A percentile compares a stretch with the other conserved stretches of the same genome.
Evolutionary conservation across 192 early-diverging fungal genomes (phyloP).

Genomic region (Ambispora gerdemannii): DNA sequence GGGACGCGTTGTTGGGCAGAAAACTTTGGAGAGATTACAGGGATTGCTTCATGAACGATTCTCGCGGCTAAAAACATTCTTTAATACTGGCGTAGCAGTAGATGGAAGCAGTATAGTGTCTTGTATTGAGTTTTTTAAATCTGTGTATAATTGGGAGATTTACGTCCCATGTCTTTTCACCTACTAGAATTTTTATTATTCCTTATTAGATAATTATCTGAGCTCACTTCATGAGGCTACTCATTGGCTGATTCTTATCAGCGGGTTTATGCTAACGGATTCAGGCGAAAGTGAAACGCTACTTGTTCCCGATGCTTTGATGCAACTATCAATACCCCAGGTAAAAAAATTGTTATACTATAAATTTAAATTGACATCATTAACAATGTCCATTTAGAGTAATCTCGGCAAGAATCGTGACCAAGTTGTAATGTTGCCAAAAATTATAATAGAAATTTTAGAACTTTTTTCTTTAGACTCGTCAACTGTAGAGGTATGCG

Average conservation of each 20-base stretch:
- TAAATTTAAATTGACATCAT: too few relatives aligned
- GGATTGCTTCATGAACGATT: conserved; percentile 51
- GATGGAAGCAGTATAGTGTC: too few relatives aligned
- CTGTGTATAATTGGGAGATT: too few relatives aligned
- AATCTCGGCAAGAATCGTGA: conserved; percentile 36
- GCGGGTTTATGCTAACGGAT: conserved; percentile 66
- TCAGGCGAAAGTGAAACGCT: conserved; percentile 66
- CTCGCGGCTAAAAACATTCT: conserved; percentile 45
- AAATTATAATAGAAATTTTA: conserved; percentile 48
- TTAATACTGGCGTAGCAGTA: conserved; percentile 37
- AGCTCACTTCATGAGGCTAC: conserved; percentile 63
- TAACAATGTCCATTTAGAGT: not conserved
- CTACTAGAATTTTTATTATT: too few relatives aligned
- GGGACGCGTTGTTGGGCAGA: conserved; percentile 55
- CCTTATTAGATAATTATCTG: too few relatives aligned
- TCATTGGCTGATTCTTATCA: conserved; percentile 73
- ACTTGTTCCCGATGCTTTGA: conserved; percentile 59
- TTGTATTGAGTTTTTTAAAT: too few relatives aligned
- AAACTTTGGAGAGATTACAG: conserved; percentile 50
- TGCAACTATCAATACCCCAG: conserved; percentile 53
- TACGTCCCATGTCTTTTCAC: too few relatives aligned
- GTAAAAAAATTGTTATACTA: too few relatives aligned
- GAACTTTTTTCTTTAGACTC: conserved; percentile 54
- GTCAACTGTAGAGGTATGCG: conserved; percentile 42
- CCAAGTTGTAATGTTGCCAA: conserved; percentile 50